Evolutionary conservation across 768 basidiomycete species (phyloP), one percentile per base, ranked within the genome.

Genomic region (Kwoniella sp.): DNA sequence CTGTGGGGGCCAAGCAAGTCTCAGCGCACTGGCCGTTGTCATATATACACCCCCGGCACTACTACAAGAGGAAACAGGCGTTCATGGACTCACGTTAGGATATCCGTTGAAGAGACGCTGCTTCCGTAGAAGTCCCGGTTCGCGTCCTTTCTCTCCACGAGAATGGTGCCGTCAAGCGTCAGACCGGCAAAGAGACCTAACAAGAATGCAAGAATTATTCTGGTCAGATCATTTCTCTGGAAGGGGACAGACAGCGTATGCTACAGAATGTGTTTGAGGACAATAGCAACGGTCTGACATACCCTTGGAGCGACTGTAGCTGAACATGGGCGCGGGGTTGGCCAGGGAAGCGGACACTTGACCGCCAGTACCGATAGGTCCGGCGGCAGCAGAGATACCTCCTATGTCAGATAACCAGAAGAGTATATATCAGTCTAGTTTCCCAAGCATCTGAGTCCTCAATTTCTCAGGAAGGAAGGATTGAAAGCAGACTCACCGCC

Each of bases 71-170:
- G n/a, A 26, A 12, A n/a, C 28, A 34, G 28, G 11, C 7, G n/a
- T n/a, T 25, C 11, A 9, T 12, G 9, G 7, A 78, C 80, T 56
- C 61, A 80, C 80, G 72, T 67, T 28, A 99, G 87, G 73, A 99
- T 94, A 75, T 95, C 93, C 64, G 86, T 85, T 0, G 93, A 92
- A 5, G 93, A 90, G 4, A 97, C 87, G 1, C 88, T 84, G 2
- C 92, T 93, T 2, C 95, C 95, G 72, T 98, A 97, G 83, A 98
- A 99, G 26, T 93, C 93, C 55, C 89, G 87, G 79, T 98, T 97
- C 56, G 95, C 90, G 79, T 97, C 94, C 81, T 93, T 96, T 72
- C 95, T 86, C 81, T 97, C 94, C 68, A 99, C 90, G 61, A 98
- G 85, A 31, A 86, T 90, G 0, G 95, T 97, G 1, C 96, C 95